phyloP scores from a whole-genome alignment of 257 asterid genomes.

The Henckelia pumila region DNA sequence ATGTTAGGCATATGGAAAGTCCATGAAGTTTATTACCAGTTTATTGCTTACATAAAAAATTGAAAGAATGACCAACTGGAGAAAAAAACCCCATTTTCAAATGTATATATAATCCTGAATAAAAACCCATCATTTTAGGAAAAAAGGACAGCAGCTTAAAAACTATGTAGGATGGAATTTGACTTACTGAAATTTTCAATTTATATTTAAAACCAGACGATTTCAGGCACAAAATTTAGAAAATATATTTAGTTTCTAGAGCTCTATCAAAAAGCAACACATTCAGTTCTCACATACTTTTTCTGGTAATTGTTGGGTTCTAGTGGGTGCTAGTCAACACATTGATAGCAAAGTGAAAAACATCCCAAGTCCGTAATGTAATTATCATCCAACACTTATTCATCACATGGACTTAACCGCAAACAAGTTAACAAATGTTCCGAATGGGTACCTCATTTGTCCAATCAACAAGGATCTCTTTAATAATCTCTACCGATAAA shows the following conservation, averaged over 20 bases:
- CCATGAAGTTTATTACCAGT: neutral
- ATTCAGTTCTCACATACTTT: no score
- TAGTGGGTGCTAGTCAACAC: no score
- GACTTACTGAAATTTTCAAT: neutral
- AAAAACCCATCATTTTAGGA: neutral
- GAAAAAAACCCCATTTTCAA: neutral
- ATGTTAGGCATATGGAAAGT: neutral
- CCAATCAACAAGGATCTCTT: conserved; percentile 59
- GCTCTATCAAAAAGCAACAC: no score
- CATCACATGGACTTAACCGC: neutral
- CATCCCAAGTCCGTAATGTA: no score
- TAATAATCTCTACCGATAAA: conserved; percentile 68
- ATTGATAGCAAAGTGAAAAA: no score
- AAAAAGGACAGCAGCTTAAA: conserved; percentile 4
- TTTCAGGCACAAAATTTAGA: neutral
- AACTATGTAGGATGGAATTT: neutral
- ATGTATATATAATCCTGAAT: neutral
- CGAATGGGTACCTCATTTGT: conserved; percentile 57
- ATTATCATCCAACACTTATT: neutral
- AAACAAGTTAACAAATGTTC: conserved; percentile 14
- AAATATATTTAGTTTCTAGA: neutral
- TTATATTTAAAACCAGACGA: neutral
- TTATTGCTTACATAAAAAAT: conserved; percentile 7
- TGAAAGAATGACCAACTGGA: neutral
- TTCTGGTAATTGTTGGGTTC: no score